Evolutionary conservation across 495 filamentous ascomycete species (phyloP), one percentile per base, ranked within the genome.

Genomic region (Trichoderma reesei): DNA sequence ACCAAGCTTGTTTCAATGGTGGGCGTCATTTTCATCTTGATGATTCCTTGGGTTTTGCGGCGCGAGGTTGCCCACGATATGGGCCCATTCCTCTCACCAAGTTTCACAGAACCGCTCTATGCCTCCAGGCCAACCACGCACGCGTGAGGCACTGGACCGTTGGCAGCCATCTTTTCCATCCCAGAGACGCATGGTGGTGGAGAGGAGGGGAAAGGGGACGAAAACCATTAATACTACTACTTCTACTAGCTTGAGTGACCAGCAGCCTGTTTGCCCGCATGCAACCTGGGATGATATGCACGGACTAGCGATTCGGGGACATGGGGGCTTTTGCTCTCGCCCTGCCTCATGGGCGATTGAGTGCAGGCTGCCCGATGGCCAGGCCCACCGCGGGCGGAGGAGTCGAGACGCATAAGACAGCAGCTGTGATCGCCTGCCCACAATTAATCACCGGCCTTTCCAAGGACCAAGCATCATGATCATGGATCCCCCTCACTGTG

Each of bases 401-500:
- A 56, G 51, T n/a, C 51, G 51, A 56, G 51, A 56, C 51, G n/a
- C n/a, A n/a, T n/a, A n/a, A n/a, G n/a, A 31, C 51, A 56, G 31
- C 31, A 34, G 31, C 51, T 56, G 5, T 34, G 51, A 56, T 56
- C 9, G 51, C 34, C 26, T 56, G 51, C 20, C 26, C 31, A 33
- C 20, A 31, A 10, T 34, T 31, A 56, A 34, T 34, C 51, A 14
- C 26, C 18, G 26, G 51, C 20, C 51, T 56, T 31, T 31, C 20
- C 46, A 56, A 33, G 51, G 31, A 56, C 16, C n/a, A n/a, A n/a
- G n/a, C n/a, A n/a, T n/a, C n/a, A n/a, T n/a, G n/a, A n/a, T n/a
- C n/a, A n/a, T n/a, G n/a, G n/a, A n/a, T n/a, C n/a, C n/a, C 44
- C 44, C 44, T 20, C 44, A n/a, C 44, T 48, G 44, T 16, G 16